Evolutionary conservation across 176 grass and related monocot genomes (phyloP), one percentile per base, ranked within the genome.

Genomic region (Triticum dicoccoides): DNA sequence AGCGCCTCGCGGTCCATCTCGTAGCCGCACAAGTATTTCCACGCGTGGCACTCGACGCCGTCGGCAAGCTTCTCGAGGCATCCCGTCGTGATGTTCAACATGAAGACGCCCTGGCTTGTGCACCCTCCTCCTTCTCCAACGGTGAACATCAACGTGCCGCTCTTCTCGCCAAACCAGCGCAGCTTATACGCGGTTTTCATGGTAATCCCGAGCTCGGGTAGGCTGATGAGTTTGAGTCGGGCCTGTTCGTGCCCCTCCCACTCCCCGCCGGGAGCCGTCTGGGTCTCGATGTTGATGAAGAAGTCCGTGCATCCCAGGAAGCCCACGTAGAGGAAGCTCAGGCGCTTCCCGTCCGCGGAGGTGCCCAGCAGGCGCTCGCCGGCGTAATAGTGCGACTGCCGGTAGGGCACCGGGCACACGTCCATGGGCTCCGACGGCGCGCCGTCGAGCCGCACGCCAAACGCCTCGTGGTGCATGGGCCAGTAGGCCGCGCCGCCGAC

Each of bases 121-220:
- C 80, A 18, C 11, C 23, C 23, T 64, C 20, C 5, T n/a, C 49
- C 82, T 17, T 65, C 58, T 8, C 38, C 59, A 0, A 76, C 2
- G 56, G 82, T 84, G 82, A 65, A 76, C 3, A 84, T 0, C 13
- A 84, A 6, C 38, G 25, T 34, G 25, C 82, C 58, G 39, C 82
- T 84, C 82, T 33, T 84, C 71, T 84, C 82, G 4, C 70, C 58
- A 6, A 84, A 84, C 70, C 82, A 84, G 1, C 82, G 56, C 35
- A 75, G 24, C 69, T 64, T 64, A 14, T 52, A 5, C 17, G 38
- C 5, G 4, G 25, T 51, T 4, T 4, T 13, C 45, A 49, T 49
- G 45, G 45, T 49, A 49, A 49, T 49, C 45, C 45, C 32, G 32
- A 65, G 24, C 5, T 47, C 24, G 2, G 37, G 69, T 21, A 75